These are phyloP conservation scores for Penicillium salamii DNA, from an alignment of 495 filamentous ascomycete genomes.

Conservation along the genomic window DNA sequence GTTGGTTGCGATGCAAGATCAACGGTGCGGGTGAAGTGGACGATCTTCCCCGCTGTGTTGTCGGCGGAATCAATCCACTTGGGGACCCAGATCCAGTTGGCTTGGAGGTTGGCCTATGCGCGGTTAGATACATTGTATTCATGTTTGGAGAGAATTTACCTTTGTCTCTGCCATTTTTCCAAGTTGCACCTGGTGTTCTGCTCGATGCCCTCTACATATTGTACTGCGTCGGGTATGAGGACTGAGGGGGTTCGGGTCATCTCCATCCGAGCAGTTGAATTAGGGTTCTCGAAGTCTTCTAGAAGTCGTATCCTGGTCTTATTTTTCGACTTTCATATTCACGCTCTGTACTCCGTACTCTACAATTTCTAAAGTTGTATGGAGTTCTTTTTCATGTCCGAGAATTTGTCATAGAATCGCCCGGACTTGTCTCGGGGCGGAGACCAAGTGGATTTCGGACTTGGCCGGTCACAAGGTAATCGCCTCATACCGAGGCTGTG, in stretches of 20 bases:
- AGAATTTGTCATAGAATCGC: neutral
- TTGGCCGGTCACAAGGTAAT: neutral
- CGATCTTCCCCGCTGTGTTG: conserved; percentile 10
- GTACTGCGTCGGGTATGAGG: no score
- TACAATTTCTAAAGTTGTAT: no score
- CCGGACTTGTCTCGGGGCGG: neutral
- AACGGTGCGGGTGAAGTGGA: conserved; percentile 7
- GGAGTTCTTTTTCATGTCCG: no score
- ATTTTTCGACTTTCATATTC: no score
- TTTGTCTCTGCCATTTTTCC: neutral
- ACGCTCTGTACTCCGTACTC: no score
- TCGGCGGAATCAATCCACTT: neutral
- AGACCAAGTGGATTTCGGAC: neutral
- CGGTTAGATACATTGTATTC: neutral
- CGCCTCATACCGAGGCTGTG: neutral
- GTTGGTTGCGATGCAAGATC: conserved; percentile 12
- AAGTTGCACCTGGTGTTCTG: neutral
- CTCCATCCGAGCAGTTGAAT: conserved; percentile 1
- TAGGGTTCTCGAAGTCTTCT: neutral
- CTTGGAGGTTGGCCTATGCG: conserved; percentile 29
- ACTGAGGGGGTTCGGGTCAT: conserved; percentile 2
- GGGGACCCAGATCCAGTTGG: neutral
- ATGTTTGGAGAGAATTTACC: neutral
- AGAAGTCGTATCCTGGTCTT: no score
- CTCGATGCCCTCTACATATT: no score